These are phyloP conservation scores for Mallotus repandus DNA, from an alignment of 441 rosid genomes.

Conservation along the genomic window DNA sequence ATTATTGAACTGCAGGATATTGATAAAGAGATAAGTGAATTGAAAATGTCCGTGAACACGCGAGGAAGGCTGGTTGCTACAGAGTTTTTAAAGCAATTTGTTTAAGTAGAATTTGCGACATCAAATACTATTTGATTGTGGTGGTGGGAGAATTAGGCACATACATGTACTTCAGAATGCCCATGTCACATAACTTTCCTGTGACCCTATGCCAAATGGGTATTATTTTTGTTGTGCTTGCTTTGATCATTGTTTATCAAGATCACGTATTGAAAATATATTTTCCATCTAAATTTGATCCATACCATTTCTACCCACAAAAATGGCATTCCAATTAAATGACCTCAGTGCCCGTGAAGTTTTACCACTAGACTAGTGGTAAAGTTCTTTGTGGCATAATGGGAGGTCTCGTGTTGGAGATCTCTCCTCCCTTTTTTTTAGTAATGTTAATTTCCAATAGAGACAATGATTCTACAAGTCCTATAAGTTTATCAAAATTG, in stretches of 20 bases:
- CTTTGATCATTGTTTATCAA: neutral
- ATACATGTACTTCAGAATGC: neutral
- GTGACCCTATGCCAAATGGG: neutral
- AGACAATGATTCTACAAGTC: too few species aligned
- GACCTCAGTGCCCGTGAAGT: too few species aligned
- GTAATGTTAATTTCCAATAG: too few species aligned
- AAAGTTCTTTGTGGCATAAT: too few species aligned
- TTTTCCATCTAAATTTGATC: neutral
- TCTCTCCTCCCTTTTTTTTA: too few species aligned
- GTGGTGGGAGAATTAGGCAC: neutral
- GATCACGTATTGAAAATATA: neutral
- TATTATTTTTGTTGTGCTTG: neutral
- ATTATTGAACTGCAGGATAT: constrained; percentile 63
- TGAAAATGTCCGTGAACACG: constrained; percentile 87
- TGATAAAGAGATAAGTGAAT: constrained; percentile 87
- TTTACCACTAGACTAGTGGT: too few species aligned
- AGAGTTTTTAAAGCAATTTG: constrained; percentile 87
- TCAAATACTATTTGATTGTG: neutral
- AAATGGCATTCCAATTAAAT: too few species aligned
- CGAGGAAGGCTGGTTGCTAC: constrained; percentile 91
- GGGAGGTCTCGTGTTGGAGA: too few species aligned
- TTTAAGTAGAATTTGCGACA: constrained; percentile 14
- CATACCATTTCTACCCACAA: too few species aligned
- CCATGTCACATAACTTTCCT: neutral
- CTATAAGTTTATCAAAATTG: too few species aligned